Conservation (phyloP, 2,329 filamentous ascomycete species). For the Didymellaceae sp. region DNA sequence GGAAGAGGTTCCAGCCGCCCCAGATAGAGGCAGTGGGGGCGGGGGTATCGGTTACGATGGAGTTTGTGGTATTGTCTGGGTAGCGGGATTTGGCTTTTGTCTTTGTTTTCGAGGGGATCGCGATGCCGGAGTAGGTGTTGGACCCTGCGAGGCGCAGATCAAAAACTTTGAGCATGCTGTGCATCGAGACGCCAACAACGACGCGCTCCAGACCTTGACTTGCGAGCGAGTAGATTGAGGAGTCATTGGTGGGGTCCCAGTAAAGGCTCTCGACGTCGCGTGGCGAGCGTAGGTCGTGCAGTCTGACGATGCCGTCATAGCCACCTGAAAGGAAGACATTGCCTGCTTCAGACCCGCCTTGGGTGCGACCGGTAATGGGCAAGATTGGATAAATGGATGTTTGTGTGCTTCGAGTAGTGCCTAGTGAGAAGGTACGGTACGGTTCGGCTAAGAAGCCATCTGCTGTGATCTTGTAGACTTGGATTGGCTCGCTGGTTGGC, state of each 20-base stretch:
- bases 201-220: slow-evolving; percentile 63
- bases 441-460: slow-evolving; percentile 51
- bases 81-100: not conserved
- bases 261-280: slow-evolving; percentile 57
- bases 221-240: slow-evolving; percentile 65
- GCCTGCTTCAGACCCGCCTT: slow-evolving; percentile 47
- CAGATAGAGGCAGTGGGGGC: slow-evolving; percentile 8
- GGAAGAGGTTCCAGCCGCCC: slow-evolving; percentile 56
- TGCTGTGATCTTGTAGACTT: slow-evolving; percentile 59
- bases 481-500: slow-evolving; percentile 51
- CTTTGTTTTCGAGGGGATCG: slow-evolving; percentile 22
- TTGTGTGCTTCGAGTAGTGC: slow-evolving; percentile 25
- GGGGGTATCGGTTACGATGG: slow-evolving; percentile 18
- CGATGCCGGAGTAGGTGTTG: slow-evolving; percentile 46
- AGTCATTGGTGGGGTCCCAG: slow-evolving; percentile 63
- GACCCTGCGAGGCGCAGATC: slow-evolving; percentile 62
- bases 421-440: slow-evolving; percentile 49
- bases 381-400: slow-evolving; percentile 56
- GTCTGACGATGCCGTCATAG: slow-evolving; percentile 62
- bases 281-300: slow-evolving; percentile 66
- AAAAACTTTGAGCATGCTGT: slow-evolving; percentile 67
- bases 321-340: slow-evolving; percentile 66
- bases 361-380: slow-evolving; percentile 45
- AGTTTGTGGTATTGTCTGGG: slow-evolving; percentile 24
- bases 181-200: slow-evolving; percentile 62